These are phyloP conservation scores for Exophiala sp. DNA, from an alignment of 2,329 filamentous ascomycete species.

Conservation along the genomic window DNA sequence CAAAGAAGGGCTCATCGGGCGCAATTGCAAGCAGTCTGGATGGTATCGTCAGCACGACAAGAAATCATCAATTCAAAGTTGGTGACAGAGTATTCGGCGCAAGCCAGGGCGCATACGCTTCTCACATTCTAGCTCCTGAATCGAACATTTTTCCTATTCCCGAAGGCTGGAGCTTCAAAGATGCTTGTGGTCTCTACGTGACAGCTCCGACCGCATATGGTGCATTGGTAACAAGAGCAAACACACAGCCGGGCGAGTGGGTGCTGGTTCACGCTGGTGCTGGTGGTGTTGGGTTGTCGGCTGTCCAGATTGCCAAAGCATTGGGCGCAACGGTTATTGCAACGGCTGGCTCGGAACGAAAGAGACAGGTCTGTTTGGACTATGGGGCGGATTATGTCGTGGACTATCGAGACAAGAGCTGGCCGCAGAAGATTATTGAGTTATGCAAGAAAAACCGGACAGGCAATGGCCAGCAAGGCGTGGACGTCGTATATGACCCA, in stretches of 20 bases:
- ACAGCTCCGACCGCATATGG: slow-evolving; percentile 89
- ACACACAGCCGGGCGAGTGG: slow-evolving; percentile 73
- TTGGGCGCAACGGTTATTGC: slow-evolving; percentile 90
- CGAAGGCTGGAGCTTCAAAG: slow-evolving; percentile 73
- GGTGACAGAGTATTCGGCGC: slow-evolving; percentile 86
- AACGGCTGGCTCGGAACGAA: slow-evolving; percentile 76
- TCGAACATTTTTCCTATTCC: slow-evolving; percentile 69
- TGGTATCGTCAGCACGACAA: slow-evolving; percentile 22
- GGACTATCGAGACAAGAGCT: slow-evolving; percentile 71
- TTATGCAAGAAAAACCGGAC: slow-evolving; percentile 55
- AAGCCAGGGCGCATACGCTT: slow-evolving; percentile 80
- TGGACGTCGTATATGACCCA: slow-evolving; percentile 93
- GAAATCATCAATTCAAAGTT: slow-evolving; percentile 62
- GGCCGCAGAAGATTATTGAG: slow-evolving; percentile 68
- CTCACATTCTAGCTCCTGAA: slow-evolving; percentile 67
- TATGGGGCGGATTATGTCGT: slow-evolving; percentile 85
- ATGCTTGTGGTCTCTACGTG: slow-evolving; percentile 85
- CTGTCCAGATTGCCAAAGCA: slow-evolving; percentile 91
- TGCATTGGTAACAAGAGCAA: slow-evolving; percentile 72
- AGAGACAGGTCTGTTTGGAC: slow-evolving; percentile 70
- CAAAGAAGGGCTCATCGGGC: slow-evolving; percentile 10
- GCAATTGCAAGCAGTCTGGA: slow-evolving; percentile 35
- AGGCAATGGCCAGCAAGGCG: slow-evolving; percentile 63
- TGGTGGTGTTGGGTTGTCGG: slow-evolving; percentile 84
- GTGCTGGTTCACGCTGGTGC: slow-evolving; percentile 91